Evolutionary conservation across 2,329 filamentous ascomycete species (phyloP).

Genomic region (Diplodia mutila): DNA sequence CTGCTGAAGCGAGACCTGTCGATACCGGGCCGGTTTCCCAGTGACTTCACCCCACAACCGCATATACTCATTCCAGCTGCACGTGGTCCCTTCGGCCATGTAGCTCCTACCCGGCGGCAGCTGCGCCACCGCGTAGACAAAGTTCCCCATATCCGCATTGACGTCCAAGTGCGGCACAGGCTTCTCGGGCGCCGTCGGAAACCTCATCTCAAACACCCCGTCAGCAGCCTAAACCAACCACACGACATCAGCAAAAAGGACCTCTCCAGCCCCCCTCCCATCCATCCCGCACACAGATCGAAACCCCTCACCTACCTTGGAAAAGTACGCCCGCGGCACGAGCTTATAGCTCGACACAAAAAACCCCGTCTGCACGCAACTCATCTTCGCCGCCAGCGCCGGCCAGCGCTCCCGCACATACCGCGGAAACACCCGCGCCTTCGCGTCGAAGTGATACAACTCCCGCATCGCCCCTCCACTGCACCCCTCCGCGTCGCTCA

Average conservation of each 20-base stretch:
- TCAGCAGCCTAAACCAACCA: background rate
- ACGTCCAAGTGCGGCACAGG: slow-evolving; percentile 16
- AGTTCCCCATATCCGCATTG: slow-evolving; percentile 9
- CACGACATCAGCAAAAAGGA: background rate
- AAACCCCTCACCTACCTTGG: slow-evolving; percentile 1
- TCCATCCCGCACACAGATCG: too few relatives aligned
- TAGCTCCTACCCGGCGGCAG: slow-evolving; percentile 6
- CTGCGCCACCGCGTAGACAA: background rate
- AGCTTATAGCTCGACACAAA: slow-evolving; percentile 28
- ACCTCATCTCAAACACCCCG: slow-evolving; percentile 8
- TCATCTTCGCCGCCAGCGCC: slow-evolving; percentile 29
- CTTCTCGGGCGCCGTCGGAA: background rate
- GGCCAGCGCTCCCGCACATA: slow-evolving; percentile 27
- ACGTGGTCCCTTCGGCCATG: slow-evolving; percentile 6
- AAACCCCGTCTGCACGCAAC: slow-evolving; percentile 30
- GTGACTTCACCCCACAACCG: slow-evolving; percentile 3
- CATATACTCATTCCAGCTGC: slow-evolving; percentile 22
- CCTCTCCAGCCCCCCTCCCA: too few relatives aligned
- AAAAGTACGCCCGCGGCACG: background rate
- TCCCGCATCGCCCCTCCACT: slow-evolving; percentile 13
- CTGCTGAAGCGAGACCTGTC: slow-evolving; percentile 43
- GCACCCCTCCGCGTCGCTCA: slow-evolving; percentile 2
- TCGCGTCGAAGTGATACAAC: slow-evolving; percentile 29
- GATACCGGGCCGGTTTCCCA: slow-evolving; percentile 3
- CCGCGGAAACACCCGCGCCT: slow-evolving; percentile 29